phyloP scores from a whole-genome alignment of 2,329 filamentous ascomycete genomes.

The Pseudogymnoascus sp. region DNA sequence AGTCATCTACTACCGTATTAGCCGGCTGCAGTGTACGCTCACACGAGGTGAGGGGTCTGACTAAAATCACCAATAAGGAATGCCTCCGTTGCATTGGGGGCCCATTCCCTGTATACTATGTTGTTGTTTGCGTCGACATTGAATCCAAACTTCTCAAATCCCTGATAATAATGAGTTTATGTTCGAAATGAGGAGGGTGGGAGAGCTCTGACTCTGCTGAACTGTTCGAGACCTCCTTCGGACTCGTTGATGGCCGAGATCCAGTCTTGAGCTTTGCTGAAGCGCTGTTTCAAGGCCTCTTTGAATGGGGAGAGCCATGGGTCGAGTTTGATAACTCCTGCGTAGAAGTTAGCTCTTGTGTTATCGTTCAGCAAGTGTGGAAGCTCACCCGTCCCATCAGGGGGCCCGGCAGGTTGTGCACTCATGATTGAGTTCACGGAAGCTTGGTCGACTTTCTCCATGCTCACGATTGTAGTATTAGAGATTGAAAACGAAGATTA shows the following conservation, averaged over 20 bases:
- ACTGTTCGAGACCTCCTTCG: conserved; percentile 87
- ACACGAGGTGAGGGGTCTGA: conserved; percentile 33
- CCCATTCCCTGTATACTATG: conserved; percentile 92
- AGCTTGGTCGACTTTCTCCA: conserved; percentile 24
- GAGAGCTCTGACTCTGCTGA: conserved; percentile 60
- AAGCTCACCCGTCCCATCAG: conserved; percentile 64
- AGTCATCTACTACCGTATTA: conserved; percentile 55
- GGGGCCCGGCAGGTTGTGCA: conserved; percentile 43
- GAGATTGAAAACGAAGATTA: background rate
- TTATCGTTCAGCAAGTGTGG: background rate
- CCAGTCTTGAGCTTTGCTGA: conserved; percentile 75
- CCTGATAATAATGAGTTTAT: conserved; percentile 43
- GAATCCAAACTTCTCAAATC: conserved; percentile 80
- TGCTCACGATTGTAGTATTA: conserved; percentile 15
- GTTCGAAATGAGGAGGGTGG: background rate
- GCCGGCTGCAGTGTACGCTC: conserved; percentile 10
- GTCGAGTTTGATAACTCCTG: conserved; percentile 81
- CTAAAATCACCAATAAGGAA: conserved; percentile 93
- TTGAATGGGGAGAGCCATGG: conserved; percentile 84
- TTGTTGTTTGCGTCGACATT: conserved; percentile 75
- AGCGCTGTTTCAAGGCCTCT: conserved; percentile 68
- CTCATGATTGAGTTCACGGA: conserved; percentile 24
- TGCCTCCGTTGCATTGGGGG: conserved; percentile 77
- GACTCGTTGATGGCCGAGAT: conserved; percentile 72
- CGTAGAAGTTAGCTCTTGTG: conserved; percentile 15